phyloP scores from a whole-genome alignment of 192 early-diverging fungal species.

The Dissophora ornata region DNA sequence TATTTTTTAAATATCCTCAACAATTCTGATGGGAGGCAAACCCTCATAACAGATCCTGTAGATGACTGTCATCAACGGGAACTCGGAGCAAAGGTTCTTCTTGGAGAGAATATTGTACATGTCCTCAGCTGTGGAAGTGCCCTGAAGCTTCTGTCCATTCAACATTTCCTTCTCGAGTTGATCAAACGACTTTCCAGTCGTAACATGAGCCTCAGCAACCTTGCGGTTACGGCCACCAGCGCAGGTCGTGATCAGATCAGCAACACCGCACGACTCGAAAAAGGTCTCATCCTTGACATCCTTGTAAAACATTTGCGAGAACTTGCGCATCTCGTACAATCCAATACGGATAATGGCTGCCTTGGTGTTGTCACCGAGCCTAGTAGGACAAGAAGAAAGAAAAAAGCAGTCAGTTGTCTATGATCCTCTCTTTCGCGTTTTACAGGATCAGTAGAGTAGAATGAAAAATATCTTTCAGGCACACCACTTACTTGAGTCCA shows the following conservation, averaged over 20 bases:
- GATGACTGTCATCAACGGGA: slow-evolving; percentile 95
- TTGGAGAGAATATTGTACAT: slow-evolving; percentile 82
- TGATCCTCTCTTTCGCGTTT: too few species aligned
- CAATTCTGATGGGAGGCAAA: slow-evolving; percentile 74
- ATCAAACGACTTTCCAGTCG: slow-evolving; percentile 93
- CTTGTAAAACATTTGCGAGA: slow-evolving; percentile 83
- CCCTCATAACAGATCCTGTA: slow-evolving; percentile 92
- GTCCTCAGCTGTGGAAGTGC: slow-evolving; percentile 90
- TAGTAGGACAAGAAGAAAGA: slow-evolving; percentile 7
- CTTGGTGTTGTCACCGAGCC: slow-evolving; percentile 94
- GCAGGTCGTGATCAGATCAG: slow-evolving; percentile 96
- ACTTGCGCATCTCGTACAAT: slow-evolving; percentile 94
- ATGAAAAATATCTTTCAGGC: too few species aligned
- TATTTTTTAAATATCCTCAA: slow-evolving; percentile 66
- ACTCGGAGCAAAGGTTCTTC: slow-evolving; percentile 61
- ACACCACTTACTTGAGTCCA: slow-evolving; percentile 75
- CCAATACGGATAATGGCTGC: slow-evolving; percentile 97
- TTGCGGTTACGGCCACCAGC: slow-evolving; percentile 96
- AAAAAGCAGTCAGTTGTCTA: background rate
- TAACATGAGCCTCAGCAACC: slow-evolving; percentile 91
- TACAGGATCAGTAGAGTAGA: too few species aligned
- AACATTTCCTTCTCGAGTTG: slow-evolving; percentile 92
- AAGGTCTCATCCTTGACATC: slow-evolving; percentile 94
- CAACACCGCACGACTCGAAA: slow-evolving; percentile 97
- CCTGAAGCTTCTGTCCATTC: slow-evolving; percentile 98